phyloP scores from a whole-genome alignment of 2,329 filamentous ascomycete genomes.

The Rhytidhysteron rufulum region DNA sequence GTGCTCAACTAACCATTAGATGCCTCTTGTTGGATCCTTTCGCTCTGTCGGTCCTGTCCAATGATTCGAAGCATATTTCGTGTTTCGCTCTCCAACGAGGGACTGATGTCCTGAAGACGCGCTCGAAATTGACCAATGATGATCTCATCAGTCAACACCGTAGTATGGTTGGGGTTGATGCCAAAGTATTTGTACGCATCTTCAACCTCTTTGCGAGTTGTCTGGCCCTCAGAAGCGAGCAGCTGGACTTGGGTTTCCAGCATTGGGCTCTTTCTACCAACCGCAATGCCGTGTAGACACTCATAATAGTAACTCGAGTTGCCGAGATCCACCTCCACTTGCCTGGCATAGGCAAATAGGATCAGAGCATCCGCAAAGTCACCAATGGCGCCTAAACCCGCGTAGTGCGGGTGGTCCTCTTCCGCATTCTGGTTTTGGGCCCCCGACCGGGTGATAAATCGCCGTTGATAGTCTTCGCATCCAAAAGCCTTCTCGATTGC shows the following conservation, averaged over 20 bases:
- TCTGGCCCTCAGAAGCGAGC: constrained; percentile 56
- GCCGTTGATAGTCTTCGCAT: constrained; percentile 34
- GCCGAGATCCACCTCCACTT: constrained; percentile 52
- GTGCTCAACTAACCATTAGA: constrained; percentile 43
- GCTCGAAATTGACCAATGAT: constrained; percentile 61
- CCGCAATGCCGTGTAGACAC: constrained; percentile 59
- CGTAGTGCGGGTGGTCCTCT: constrained; percentile 49
- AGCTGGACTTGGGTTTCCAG: constrained; percentile 57
- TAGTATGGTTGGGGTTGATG: constrained; percentile 44
- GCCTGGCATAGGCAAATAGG: constrained; percentile 59
- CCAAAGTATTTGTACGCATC: constrained; percentile 58
- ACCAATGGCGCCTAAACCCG: constrained; percentile 58
- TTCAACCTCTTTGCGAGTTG: constrained; percentile 54
- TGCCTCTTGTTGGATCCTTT: constrained; percentile 55
- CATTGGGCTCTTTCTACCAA: constrained; percentile 51
- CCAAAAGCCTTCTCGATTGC: constrained; percentile 38
- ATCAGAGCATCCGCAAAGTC: constrained; percentile 62
- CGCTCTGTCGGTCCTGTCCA: constrained; percentile 55
- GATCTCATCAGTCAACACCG: constrained; percentile 51
- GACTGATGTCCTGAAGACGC: constrained; percentile 53
- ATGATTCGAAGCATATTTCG: constrained; percentile 57
- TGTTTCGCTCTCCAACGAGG: constrained; percentile 52
- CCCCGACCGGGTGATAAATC: constrained; percentile 13
- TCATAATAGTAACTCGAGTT: constrained; percentile 61
- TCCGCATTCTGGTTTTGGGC: constrained; percentile 24